phyloP scores from a whole-genome alignment of 768 basidiomycete genomes.

The Rhizopogon vinicolor region DNA sequence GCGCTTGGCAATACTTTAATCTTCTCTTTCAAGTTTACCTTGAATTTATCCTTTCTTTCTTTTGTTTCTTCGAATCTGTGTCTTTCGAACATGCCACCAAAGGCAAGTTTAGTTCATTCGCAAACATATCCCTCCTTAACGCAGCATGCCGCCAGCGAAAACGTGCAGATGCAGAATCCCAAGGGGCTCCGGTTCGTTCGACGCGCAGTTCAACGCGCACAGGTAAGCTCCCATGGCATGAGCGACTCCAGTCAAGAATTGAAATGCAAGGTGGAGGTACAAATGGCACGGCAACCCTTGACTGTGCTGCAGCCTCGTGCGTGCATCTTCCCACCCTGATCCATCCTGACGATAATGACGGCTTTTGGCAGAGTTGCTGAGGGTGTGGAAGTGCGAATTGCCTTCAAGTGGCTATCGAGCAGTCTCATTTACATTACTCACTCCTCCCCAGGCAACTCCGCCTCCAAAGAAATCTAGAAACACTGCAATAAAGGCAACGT shows the following conservation, averaged over 20 bases:
- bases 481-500: constrained; percentile 14
- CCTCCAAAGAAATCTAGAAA: constrained; percentile 40
- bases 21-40: constrained; percentile 8
- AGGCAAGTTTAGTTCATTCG: constrained; percentile 19
- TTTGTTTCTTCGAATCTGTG: background rate
- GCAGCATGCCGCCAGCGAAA: constrained; percentile 44
- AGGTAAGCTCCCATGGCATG: constrained; percentile 10
- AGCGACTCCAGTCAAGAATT: constrained; percentile 11
- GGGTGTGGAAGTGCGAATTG: constrained; percentile 20
- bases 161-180: constrained; percentile 40
- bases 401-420: background rate
- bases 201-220: constrained; percentile 42
- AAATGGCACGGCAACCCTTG: constrained; percentile 6
- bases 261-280: constrained; percentile 13
- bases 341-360: constrained; percentile 17
- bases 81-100: constrained; percentile 29
- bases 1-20: constrained; percentile 16
- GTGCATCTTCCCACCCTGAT: constrained; percentile 9
- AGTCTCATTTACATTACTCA: constrained; percentile 5
- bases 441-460: constrained; percentile 15
- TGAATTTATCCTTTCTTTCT: background rate
- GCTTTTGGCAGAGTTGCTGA: constrained; percentile 10
- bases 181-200: constrained; percentile 34
- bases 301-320: constrained; percentile 15
- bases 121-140: constrained; percentile 18